Percentiles rank a stretch among this genome's conserved stretches.
These are phyloP conservation scores for Diaporthe destruens DNA, from an alignment of 2,329 filamentous ascomycete species.

Conservation along the genomic window DNA sequence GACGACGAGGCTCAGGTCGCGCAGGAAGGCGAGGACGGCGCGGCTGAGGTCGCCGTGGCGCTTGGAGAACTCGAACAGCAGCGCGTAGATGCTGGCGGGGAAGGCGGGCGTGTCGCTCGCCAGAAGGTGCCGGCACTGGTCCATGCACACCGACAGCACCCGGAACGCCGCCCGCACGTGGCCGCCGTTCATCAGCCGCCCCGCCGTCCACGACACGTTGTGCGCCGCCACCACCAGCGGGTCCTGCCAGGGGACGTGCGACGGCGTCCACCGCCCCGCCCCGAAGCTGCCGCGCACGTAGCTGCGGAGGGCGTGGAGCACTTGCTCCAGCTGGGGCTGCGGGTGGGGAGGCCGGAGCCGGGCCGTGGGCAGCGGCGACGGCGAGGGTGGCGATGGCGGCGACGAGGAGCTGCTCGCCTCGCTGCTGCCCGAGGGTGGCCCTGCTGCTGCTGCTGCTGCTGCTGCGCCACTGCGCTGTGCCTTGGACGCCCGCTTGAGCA, in stretches of 20 bases:
- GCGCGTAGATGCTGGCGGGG: conserved; percentile 22
- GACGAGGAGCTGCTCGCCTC: background rate
- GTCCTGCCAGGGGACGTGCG: conserved; percentile 30
- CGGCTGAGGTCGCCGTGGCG: background rate
- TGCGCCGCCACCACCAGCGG: conserved; percentile 13
- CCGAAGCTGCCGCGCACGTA: conserved; percentile 33
- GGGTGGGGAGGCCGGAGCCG: background rate
- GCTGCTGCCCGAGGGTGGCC: background rate
- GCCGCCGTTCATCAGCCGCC: conserved; percentile 31
- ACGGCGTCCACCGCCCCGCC: conserved; percentile 17
- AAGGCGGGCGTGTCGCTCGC: conserved; percentile 5
- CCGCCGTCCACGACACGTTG: conserved; percentile 24
- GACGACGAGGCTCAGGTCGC: conserved; percentile 14
- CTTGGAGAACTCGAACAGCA: conserved; percentile 35
- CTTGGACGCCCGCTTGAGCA: conserved; percentile 16
- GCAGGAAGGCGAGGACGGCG: conserved; percentile 22
- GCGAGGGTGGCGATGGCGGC: background rate
- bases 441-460: too few species aligned
- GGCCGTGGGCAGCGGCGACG: background rate
- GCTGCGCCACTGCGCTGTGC: background rate
- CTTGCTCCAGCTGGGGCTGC: background rate
- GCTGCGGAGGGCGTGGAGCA: conserved; percentile 17
- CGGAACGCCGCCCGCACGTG: conserved; percentile 24
- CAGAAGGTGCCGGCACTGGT: conserved; percentile 18
- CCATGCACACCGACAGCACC: conserved; percentile 16